Base-by-base conservation (phyloP, 768 basidiomycete species). In the Trametes meyenii region DNA sequence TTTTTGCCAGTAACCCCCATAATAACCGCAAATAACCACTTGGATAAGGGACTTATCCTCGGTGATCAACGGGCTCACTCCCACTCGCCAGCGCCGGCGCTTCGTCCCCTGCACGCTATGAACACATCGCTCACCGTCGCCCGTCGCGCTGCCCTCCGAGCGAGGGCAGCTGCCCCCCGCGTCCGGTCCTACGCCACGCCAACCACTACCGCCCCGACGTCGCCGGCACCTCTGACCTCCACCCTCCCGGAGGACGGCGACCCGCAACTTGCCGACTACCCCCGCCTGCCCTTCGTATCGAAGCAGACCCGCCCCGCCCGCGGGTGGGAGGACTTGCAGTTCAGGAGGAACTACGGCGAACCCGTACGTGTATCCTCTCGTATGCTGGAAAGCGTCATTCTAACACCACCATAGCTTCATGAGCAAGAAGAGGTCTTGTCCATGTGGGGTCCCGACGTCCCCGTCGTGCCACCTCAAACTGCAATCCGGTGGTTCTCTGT, bases 381-480 rank as follows among this genome's bases (percentile, higher is more conserved):
- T 70, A 29, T 23, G 42, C 43, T 29, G n/a, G 45, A 21, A 26
- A 19, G 23, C 40, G 40, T 14, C 40, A 21, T 10, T 26, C 48
- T 68, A 57, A 51, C 42, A 62, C 35, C 35, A 24, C 40, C 33
- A 46, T 68, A 94, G 92, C 74, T 92, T 35, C 92, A 90, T 61
- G 90, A 92, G 73, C 80, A 84, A 69, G 90, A 93, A 53, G 92
- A 94, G 68, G 77, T 90, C 23, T 74, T 88, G 58, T 91, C 89
- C 39, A 91, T 94, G 89, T 94, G 90, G 90, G 90, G 91, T 24
- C 91, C 91, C 21, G 92, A 94, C 69, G 77, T 84, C 29, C 83
- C 92, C 42, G 80, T 81, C 21, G 76, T 90, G 13, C 75, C 79
- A 13, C 86, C 89, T 24, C 73, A 79, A 7, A 79, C 72, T 2